Percentiles rank a stretch among this genome's conserved stretches.
Conservation (phyloP, 192 early-diverging fungal genomes). For the Chytriomyces sp. region DNA sequence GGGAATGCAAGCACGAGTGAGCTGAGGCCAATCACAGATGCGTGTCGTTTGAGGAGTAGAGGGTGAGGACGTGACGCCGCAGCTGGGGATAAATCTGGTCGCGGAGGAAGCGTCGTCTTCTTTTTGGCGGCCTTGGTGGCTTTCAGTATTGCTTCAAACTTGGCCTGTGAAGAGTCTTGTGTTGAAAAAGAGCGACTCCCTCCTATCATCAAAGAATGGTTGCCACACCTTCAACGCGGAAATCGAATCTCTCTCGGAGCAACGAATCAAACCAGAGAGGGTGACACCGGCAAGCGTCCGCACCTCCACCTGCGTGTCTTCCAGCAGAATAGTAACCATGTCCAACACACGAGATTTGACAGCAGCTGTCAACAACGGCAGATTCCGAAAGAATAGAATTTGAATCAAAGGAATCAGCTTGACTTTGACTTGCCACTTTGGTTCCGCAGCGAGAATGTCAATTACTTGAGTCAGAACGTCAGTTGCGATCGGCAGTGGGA, state of each 20-base stretch:
- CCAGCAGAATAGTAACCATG: slow-evolving; percentile 66
- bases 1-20: slow-evolving; percentile 89
- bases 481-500: slow-evolving; percentile 56
- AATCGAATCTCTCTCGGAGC: slow-evolving; percentile 71
- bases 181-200: neutral
- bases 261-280: slow-evolving; percentile 75
- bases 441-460: slow-evolving; percentile 35
- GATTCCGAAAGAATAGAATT: slow-evolving; percentile 83
- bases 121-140: slow-evolving; percentile 31
- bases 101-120: slow-evolving; percentile 17
- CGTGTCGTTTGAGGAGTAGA: slow-evolving; percentile 74
- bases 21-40: slow-evolving; percentile 87
- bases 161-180: neutral
- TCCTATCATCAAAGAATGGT: neutral
- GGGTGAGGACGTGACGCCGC: neutral
- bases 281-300: slow-evolving; percentile 75
- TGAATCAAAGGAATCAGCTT: slow-evolving; percentile 83
- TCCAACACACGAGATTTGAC: slow-evolving; percentile 67
- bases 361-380: slow-evolving; percentile 67
- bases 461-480: slow-evolving; percentile 60
- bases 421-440: slow-evolving; percentile 76
- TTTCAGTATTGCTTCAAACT: slow-evolving; percentile 23
- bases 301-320: slow-evolving; percentile 88
- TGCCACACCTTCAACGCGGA: slow-evolving; percentile 48
- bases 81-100: slow-evolving; percentile 1